These are phyloP conservation scores for Hymenoscyphus infarciens DNA, from an alignment of 2,329 filamentous ascomycete genomes.

Conservation along the genomic window DNA sequence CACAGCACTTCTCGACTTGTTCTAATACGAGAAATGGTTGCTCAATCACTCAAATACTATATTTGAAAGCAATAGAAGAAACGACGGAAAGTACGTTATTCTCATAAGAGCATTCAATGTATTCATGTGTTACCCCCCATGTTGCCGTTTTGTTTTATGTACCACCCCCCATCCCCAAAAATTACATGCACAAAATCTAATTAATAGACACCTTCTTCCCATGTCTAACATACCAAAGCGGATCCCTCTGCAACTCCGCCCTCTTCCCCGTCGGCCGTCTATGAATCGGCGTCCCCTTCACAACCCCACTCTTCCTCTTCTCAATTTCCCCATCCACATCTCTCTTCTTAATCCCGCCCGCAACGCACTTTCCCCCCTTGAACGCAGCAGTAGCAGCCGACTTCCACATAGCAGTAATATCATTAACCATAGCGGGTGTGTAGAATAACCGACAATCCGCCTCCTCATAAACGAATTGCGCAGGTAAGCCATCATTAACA, in stretches of 20 bases:
- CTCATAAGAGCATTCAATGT: too few species aligned
- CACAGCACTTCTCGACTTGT: too few species aligned
- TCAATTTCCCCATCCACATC: not conserved
- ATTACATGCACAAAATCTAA: too few species aligned
- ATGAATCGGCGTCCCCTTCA: not conserved
- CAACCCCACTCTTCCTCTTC: not conserved
- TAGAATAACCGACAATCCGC: slow-evolving; percentile 61
- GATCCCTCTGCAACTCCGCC: slow-evolving; percentile 3
- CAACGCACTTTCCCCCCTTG: slow-evolving; percentile 38
- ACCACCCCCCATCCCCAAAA: too few species aligned
- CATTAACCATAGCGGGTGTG: slow-evolving; percentile 49
- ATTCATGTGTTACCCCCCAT: too few species aligned
- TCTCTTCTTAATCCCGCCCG: slow-evolving; percentile 25
- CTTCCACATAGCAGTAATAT: slow-evolving; percentile 52
- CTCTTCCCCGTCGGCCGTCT: not conserved
- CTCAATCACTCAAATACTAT: too few species aligned
- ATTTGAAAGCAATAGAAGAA: too few species aligned
- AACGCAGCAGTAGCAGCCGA: slow-evolving; percentile 41
- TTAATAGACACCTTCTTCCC: slow-evolving; percentile 8
- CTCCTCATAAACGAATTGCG: slow-evolving; percentile 59
- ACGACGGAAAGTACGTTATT: too few species aligned
- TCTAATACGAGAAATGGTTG: too few species aligned
- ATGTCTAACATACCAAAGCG: slow-evolving; percentile 10
- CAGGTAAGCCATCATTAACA: slow-evolving; percentile 40
- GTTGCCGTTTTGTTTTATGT: too few species aligned